phyloP scores from a whole-genome alignment of 1,284 basidiomycete genomes.

The Tranzscheliella williamsii region DNA sequence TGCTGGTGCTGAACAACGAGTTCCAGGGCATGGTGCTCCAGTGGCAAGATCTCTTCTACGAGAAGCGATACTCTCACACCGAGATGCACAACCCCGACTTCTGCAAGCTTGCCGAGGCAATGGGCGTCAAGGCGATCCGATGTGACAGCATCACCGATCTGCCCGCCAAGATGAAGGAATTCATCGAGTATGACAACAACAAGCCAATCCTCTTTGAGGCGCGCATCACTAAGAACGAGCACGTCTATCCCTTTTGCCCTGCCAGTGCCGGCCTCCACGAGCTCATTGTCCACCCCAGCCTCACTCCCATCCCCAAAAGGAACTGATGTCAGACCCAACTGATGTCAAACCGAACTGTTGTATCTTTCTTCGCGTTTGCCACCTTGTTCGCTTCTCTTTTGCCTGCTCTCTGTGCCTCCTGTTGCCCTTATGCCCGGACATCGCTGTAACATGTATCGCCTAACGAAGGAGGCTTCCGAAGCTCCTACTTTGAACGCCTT shows the following conservation, averaged over 20 bases:
- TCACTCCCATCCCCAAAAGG: slow-evolving; percentile 34
- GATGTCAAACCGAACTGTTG: no score
- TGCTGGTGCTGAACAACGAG: slow-evolving; percentile 62
- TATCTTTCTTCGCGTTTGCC: no score
- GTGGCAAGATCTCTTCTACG: slow-evolving; percentile 98
- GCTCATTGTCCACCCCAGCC: slow-evolving; percentile 61
- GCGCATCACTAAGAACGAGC: slow-evolving; percentile 80
- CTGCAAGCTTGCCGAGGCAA: slow-evolving; percentile 80
- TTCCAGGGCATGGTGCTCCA: slow-evolving; percentile 87
- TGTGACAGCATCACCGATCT: slow-evolving; percentile 75
- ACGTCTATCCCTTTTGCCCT: slow-evolving; percentile 92
- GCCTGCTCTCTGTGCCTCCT: background rate
- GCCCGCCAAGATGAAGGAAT: slow-evolving; percentile 95
- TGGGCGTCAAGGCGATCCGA: slow-evolving; percentile 88
- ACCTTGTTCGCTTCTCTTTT: background rate
- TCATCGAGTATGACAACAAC: slow-evolving; percentile 86
- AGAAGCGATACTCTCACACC: slow-evolving; percentile 89
- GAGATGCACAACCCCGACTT: slow-evolving; percentile 94
- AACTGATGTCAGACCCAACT: no score
- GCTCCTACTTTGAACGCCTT: no score
- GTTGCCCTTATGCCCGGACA: no score
- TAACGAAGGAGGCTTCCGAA: no score
- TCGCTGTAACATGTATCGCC: no score
- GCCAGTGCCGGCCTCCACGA: slow-evolving; percentile 91
- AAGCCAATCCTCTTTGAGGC: slow-evolving; percentile 91